Evolutionary conservation across 2,329 filamentous ascomycete species (phyloP), one percentile per base, ranked within the genome.

Genomic region (Trichoderma asperellum): DNA sequence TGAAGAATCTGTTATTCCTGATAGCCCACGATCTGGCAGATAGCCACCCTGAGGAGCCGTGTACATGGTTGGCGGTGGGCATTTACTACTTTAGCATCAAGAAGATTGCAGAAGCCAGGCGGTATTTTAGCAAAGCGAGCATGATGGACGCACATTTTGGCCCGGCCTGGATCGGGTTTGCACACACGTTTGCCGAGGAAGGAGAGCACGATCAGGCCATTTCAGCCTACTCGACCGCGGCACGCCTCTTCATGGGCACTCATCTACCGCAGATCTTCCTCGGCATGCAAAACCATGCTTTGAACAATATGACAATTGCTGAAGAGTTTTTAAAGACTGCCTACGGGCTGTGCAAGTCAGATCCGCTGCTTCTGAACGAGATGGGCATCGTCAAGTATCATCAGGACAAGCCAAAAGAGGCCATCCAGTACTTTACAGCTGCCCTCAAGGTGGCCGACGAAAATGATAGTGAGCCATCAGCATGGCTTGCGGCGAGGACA

Each of bases 151-250:
- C 95, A 7, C 95, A 98, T 81, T 99, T 97, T 75, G 95, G 95
- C 0, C 93, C 96, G 1, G 96, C 96, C 3, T 99, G 96, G 96
- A 98, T 99, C 73, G 96, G 96, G 1, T 99, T 99, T 77, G 96
- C 96, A 1, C 96, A 99, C 79, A 99, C 96, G 0, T 99, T 99
- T 78, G 96, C 96, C 1, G 94, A 94, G 12, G 96, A 99, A 79
- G 96, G 96, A 64, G 96, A 99, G 80, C 94, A 98, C 79, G 96
- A 99, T 78, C 96, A 99, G 81, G 96, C 96, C 59, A 97, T 99
- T 72, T 96, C 94, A 10, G 96, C 96, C 0, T 99, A 99, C 81
- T 97, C 93, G 35, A 99, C 96, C 0, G 96, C 96, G 0, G 95
- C 95, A 2, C 88, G 96, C 49, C 83, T 99, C 0, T 99, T 99